Evolutionary conservation across 169 alveolate species (phyloP), one percentile per base, ranked within the genome.

Genomic region (Sarcocystis neurona): DNA sequence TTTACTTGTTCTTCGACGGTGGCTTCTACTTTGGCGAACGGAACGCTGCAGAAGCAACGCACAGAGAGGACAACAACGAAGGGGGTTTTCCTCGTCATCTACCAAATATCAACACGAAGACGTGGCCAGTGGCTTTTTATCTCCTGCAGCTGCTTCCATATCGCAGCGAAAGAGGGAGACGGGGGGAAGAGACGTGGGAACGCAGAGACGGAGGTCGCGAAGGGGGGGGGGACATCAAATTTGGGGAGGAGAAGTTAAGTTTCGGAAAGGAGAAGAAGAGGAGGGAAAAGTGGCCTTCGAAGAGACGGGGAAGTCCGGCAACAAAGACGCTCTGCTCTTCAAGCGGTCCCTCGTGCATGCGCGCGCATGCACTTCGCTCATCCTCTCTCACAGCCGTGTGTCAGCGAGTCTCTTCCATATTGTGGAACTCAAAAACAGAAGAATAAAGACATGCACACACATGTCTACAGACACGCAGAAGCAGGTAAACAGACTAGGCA

Each of bases 11-110:
- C 97, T 63, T 96, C 98, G 10, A 96, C 89, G 30, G 96, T 93
- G 23, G 97, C 97, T 74, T 93, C 90, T 41, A 96, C 98, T 79
- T 92, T 95, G 32, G 97, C 97, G 80, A 95, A 96, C 43, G 98
- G 97, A 41, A 96, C 94, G 85, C 96, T 94, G 92, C 66, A 90
- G 47, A 37, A 56, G 56, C 15, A 32, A 10, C 5, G 15, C 30
- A 74, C n/a, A 10, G 41, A 74, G 23, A 39, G n/a, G 30, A 12
- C 18, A 66, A 18, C 43, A 66, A n/a, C 8, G 78, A 66, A 66
- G 78, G 39, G 27, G 27, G 27, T 66, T 12, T 10, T 66, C 78
- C n/a, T n/a, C n/a, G n/a, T n/a, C n/a, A n/a, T n/a, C n/a, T n/a
- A n/a, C n/a, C n/a, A n/a, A n/a, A n/a, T n/a, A n/a, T n/a, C n/a